Base-by-base conservation (phyloP, 2,329 filamentous ascomycete species). In the Rutstroemia sp. region DNA sequence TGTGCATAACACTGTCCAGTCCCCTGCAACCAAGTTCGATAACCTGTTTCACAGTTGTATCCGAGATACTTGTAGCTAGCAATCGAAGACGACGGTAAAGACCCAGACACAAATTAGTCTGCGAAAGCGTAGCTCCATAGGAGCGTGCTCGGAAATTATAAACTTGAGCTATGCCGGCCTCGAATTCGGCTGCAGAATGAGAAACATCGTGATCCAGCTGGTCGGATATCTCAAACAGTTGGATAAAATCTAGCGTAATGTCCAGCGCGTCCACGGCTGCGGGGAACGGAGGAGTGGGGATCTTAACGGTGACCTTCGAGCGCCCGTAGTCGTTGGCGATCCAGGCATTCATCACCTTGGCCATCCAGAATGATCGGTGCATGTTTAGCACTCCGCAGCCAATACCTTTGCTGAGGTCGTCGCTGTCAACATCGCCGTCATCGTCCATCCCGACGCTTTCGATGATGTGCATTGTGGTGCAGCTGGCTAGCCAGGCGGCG, bases 401-500 rank as follows among this genome's bases (percentile, higher is more conserved):
- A 2, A 54, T 54, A n/a, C 52, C 45, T 3, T 37, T 34, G 14
- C 48, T 30, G 5, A 23, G 45, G 5, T 49, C 45, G 7, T 14
- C 38, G 16, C 45, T 27, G n/a, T 6, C 19, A n/a, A 7, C 16
- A 27, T 54, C 45, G 5, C 44, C 25, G 39, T 54, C 45, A 17
- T 54, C 52, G 4, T 54, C 52, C 45, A 54, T 49, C 6, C 64
- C 66, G 14, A 64, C 62, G 5, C 62, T 58, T 57, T 68, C 66
- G 19, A 64, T 63, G 16, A 66, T 48, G 48, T 68, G 67, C 19
- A 68, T 54, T 9, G 64, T 58, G 8, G 57, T 63, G 45, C 63
- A 64, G 5, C 58, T 64, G 17, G 64, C 58, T 41, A 67, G 54
- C 67, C 67, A 68, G 9, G 64, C 59, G 5, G 64, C 42, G 51